Conservation (phyloP, 495 filamentous ascomycete genomes). For the Penicillium argentinense region DNA sequence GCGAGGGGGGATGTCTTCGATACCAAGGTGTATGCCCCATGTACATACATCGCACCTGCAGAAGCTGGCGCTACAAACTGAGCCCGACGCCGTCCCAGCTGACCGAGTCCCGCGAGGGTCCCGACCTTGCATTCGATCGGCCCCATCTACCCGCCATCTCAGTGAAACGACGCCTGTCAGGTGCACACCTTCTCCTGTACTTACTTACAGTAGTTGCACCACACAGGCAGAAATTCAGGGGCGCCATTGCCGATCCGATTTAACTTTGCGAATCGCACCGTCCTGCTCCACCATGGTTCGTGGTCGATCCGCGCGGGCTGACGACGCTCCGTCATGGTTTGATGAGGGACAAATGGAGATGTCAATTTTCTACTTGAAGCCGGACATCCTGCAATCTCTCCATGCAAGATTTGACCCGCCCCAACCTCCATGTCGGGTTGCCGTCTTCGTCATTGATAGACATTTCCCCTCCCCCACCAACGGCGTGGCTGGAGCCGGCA, state of each 20-base stretch:
- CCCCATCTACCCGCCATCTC: not conserved
- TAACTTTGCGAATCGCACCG: conserved; percentile 9
- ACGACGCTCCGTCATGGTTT: conserved; percentile 18
- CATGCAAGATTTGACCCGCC: not conserved
- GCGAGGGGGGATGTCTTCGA: no score
- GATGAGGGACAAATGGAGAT: conserved; percentile 2
- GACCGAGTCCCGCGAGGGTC: conserved; percentile 3
- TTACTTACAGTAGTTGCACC: no score
- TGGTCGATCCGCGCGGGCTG: conserved; percentile 15
- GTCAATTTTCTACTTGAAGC: not conserved
- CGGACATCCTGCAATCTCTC: conserved; percentile 8
- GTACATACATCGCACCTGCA: no score
- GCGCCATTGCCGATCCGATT: conserved; percentile 9
- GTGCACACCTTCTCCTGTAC: no score
- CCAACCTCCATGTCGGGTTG: no score
- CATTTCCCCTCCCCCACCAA: no score
- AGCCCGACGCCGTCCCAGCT: no score
- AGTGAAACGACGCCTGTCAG: not conserved
- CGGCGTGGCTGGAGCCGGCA: no score
- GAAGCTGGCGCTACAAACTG: no score
- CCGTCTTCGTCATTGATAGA: no score
- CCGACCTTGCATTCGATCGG: conserved; percentile 7
- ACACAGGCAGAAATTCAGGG: conserved; percentile 9
- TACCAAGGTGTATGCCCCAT: no score
- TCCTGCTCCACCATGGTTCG: conserved; percentile 21